phyloP scores from a whole-genome alignment of 1,139 yeast species.

The Blastobotrys elegans region DNA sequence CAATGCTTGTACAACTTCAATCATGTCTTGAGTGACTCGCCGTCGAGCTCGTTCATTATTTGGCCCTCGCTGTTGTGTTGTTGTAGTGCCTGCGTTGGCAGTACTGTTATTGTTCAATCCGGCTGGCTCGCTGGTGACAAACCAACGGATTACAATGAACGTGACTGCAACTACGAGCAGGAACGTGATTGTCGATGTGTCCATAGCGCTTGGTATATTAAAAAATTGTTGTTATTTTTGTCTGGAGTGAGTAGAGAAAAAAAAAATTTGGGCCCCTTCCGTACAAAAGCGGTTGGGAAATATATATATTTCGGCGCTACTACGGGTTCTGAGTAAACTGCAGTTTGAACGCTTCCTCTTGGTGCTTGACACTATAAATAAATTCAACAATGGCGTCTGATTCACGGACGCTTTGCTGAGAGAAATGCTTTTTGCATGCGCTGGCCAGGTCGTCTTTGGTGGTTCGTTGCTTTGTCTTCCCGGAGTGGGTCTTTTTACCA shows the following conservation, averaged over 20 bases:
- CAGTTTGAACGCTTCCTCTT: slow-evolving; percentile 39
- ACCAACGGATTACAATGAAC: slow-evolving; percentile 56
- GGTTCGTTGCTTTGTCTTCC: slow-evolving; percentile 41
- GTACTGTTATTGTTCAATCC: background rate
- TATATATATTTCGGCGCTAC: background rate
- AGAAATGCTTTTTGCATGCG: slow-evolving; percentile 58
- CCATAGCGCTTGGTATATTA: slow-evolving; percentile 4
- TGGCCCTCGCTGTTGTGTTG: slow-evolving; percentile 3
- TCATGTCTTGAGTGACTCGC: slow-evolving; percentile 71
- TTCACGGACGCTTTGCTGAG: slow-evolving; percentile 59
- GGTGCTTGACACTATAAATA: slow-evolving; percentile 67
- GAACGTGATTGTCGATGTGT: slow-evolving; percentile 29
- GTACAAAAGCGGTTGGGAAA: background rate
- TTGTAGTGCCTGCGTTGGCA: slow-evolving; percentile 6
- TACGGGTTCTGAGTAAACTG: slow-evolving; percentile 19
- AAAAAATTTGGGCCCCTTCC: background rate
- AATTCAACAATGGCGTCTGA: slow-evolving; percentile 76
- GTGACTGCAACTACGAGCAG: slow-evolving; percentile 47
- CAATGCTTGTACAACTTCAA: slow-evolving; percentile 76
- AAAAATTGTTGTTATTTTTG: too few species aligned
- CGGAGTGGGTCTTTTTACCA: slow-evolving; percentile 59
- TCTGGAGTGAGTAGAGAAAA: background rate
- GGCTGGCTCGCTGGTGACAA: slow-evolving; percentile 47
- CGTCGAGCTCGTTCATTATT: slow-evolving; percentile 34
- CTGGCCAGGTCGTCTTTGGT: slow-evolving; percentile 53